Evolutionary conservation across 148 eudicot species (phyloP).

Genomic region (Amaranthus cruentus): DNA sequence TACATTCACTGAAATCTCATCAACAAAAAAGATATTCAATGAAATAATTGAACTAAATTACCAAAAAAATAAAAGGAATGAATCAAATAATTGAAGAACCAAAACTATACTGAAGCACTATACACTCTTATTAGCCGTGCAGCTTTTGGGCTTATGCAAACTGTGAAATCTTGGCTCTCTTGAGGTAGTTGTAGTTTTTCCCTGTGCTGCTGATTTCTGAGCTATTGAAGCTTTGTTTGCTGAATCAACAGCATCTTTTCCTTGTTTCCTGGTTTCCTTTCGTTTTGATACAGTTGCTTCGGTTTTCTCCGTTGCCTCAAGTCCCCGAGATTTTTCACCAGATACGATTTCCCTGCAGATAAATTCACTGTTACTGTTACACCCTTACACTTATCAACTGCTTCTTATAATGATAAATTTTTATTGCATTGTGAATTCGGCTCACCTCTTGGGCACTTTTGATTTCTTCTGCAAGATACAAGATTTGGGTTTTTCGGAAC

Average conservation of each 20-base stretch:
- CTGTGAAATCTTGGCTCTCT: slow-evolving; percentile 46
- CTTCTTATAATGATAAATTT: background rate
- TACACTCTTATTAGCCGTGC: slow-evolving; percentile 26
- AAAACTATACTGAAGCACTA: background rate
- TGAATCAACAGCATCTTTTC: background rate
- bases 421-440: background rate
- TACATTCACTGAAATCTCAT: background rate
- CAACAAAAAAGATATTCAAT: slow-evolving; percentile 36
- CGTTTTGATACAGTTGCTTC: slow-evolving; percentile 18
- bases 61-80: background rate
- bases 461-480: slow-evolving; percentile 28
- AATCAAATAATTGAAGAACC: background rate
- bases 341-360: slow-evolving; percentile 30
- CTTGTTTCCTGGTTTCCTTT: slow-evolving; percentile 20
- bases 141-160: slow-evolving; percentile 30
- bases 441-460: slow-evolving; percentile 46
- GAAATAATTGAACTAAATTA: slow-evolving; percentile 41
- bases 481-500: slow-evolving; percentile 25
- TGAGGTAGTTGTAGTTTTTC: slow-evolving; percentile 35
- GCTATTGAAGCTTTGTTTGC: slow-evolving; percentile 20
- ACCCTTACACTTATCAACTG: background rate
- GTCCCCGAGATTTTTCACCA: slow-evolving; percentile 21
- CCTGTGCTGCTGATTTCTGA: slow-evolving; percentile 24
- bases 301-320: slow-evolving; percentile 24
- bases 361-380: background rate